Conservation (phyloP, 2,329 filamentous ascomycete species). For the Aspergillus sojae region DNA sequence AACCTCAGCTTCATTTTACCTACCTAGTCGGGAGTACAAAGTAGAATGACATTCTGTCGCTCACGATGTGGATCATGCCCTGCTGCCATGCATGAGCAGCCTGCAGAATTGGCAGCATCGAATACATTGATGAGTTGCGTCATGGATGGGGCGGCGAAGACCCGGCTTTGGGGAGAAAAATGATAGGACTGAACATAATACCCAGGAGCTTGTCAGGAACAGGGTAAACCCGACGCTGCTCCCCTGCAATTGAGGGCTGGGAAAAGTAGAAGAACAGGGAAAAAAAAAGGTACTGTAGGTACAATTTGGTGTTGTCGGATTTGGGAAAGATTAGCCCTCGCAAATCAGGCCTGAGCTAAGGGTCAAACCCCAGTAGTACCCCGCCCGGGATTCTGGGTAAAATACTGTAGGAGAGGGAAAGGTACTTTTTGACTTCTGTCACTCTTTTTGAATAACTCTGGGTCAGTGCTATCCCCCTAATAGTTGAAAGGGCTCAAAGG, state of each 20-base stretch:
- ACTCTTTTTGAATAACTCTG: neutral
- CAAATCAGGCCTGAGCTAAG: neutral
- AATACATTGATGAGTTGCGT: constrained; percentile 7
- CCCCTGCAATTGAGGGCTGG: neutral
- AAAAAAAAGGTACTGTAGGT: neutral
- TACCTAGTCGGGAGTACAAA: neutral
- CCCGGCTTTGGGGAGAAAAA: neutral
- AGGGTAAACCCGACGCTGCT: neutral
- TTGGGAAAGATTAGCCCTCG: neutral
- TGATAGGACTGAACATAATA: neutral
- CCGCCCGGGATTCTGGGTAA: neutral
- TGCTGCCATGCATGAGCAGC: constrained; percentile 5
- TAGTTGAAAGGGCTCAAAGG: neutral
- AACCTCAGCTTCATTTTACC: constrained; percentile 6
- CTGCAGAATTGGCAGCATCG: constrained; percentile 7
- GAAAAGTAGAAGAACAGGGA: neutral
- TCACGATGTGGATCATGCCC: neutral
- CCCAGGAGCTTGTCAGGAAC: constrained; percentile 5
- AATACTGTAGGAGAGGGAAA: neutral
- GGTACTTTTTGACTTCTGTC: constrained; percentile 2
- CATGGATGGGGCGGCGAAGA: constrained; percentile 1
- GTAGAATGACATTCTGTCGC: neutral
- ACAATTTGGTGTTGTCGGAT: neutral
- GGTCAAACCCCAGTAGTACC: constrained; percentile 3
- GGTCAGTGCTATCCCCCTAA: neutral